These are phyloP conservation scores for Ogataea angusta DNA, from an alignment of 805 yeast genomes.

Conservation along the genomic window DNA sequence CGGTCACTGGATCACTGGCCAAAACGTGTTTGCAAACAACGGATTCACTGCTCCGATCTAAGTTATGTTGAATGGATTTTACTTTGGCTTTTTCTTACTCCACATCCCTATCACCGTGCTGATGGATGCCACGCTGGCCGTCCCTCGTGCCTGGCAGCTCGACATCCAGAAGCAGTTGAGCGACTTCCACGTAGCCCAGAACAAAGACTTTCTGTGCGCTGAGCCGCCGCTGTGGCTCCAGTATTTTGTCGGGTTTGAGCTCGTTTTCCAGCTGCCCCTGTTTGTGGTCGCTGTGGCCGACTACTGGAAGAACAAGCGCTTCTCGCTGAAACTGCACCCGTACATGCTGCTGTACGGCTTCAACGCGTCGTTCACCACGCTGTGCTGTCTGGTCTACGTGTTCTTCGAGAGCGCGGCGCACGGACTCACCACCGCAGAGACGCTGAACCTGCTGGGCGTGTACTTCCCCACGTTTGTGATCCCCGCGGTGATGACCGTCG, in stretches of 20 bases:
- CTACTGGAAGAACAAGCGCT: constrained; percentile 19
- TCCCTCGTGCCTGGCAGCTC: constrained; percentile 51
- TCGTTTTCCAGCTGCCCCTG: constrained; percentile 75
- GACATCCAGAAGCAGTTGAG: constrained; percentile 48
- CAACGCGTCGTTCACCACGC: constrained; percentile 79
- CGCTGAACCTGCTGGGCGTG: constrained; percentile 43
- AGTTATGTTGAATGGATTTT: constrained; percentile 20
- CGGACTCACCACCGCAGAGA: constrained; percentile 39
- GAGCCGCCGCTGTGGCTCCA: constrained; percentile 66
- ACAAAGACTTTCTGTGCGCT: constrained; percentile 63
- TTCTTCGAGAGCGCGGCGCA: constrained; percentile 32
- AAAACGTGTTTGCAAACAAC: constrained; percentile 60
- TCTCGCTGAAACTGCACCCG: constrained; percentile 23
- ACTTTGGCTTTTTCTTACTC: constrained; percentile 37
- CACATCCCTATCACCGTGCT: constrained; percentile 76
- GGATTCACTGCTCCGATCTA: constrained; percentile 57
- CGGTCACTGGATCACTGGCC: constrained; percentile 71
- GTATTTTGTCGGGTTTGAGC: constrained; percentile 67
- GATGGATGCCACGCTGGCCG: constrained; percentile 69
- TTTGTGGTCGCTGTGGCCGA: constrained; percentile 49
- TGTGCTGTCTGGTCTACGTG: constrained; percentile 63
- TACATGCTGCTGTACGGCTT: constrained; percentile 64
- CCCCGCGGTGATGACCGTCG: constrained; percentile 56
- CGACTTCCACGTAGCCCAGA: constrained; percentile 55
- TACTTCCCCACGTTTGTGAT: constrained; percentile 72